These are phyloP conservation scores for Dispira parvispora DNA, from an alignment of 192 early-diverging fungal species.

Conservation along the genomic window DNA sequence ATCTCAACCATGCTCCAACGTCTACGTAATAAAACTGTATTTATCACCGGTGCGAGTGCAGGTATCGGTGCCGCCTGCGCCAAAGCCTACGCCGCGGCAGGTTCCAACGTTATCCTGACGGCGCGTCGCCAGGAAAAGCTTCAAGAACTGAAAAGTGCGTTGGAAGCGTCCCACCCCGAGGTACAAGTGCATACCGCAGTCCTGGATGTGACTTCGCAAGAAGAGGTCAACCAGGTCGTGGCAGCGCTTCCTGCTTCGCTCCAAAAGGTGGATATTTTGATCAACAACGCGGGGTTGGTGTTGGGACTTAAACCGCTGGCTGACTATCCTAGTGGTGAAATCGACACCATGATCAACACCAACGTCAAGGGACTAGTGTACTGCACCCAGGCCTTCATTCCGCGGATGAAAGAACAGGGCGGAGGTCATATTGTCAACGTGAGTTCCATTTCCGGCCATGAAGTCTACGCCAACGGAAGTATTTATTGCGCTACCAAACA, in stretches of 20 bases:
- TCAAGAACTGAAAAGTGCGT: constrained; percentile 30
- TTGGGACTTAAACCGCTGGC: constrained; percentile 55
- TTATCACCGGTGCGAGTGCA: constrained; percentile 31
- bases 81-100: constrained; percentile 24
- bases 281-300: constrained; percentile 82
- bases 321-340: constrained; percentile 35
- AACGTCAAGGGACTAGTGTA: constrained; percentile 84
- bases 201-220: constrained; percentile 52
- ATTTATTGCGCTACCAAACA: constrained; percentile 75
- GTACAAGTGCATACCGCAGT: constrained; percentile 40
- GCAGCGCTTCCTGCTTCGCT: constrained; percentile 33
- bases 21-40: constrained; percentile 25
- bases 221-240: constrained; percentile 30
- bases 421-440: constrained; percentile 76
- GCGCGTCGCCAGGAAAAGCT: constrained; percentile 51
- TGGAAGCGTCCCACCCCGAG: constrained; percentile 25
- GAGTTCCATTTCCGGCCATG: constrained; percentile 50
- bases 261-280: constrained; percentile 54
- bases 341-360: constrained; percentile 71
- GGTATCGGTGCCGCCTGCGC: constrained; percentile 32
- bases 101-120: constrained; percentile 31
- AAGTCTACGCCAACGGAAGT: constrained; percentile 46
- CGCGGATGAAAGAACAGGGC: constrained; percentile 41
- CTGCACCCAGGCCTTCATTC: constrained; percentile 60
- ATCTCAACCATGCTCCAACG: constrained; percentile 18